Evolutionary conservation across 164 flowering plant genomes (phyloP).

Genomic region (Hamamelis virginiana): DNA sequence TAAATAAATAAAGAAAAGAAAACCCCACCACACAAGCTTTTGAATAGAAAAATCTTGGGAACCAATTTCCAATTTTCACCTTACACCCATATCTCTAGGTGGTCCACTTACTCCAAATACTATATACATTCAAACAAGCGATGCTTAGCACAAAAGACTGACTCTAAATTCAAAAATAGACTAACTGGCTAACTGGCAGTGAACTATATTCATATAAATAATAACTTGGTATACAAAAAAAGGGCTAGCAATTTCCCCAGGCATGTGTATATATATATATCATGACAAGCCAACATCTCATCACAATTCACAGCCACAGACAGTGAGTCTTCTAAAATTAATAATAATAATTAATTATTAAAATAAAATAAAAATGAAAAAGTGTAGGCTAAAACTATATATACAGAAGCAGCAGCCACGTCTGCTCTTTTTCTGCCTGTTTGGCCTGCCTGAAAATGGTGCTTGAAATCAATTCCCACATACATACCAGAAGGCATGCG

Average conservation of each 20-base stretch:
- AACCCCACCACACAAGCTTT: too few species aligned
- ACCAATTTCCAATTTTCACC: too few species aligned
- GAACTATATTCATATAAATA: not conserved
- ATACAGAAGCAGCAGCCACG: constrained; percentile 28
- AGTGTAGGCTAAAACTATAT: not conserved
- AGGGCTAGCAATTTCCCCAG: constrained; percentile 13
- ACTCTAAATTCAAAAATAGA: not conserved
- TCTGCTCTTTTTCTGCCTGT: constrained; percentile 13
- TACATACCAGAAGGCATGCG: constrained; percentile 20
- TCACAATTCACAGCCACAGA: constrained; percentile 1
- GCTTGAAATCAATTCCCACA: constrained; percentile 7
- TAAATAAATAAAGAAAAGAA: too few species aligned
- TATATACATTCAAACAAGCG: not conserved
- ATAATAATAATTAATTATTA: too few species aligned
- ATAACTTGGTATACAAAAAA: not conserved
- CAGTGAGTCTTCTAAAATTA: too few species aligned
- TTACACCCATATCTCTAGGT: too few species aligned
- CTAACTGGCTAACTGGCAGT: not conserved
- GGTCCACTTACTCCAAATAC: not conserved
- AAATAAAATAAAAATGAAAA: too few species aligned
- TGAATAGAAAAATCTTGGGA: too few species aligned
- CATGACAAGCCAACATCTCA: not conserved
- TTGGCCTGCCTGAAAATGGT: constrained; percentile 22
- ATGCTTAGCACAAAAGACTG: not conserved
- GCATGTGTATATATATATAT: too few species aligned